Evolutionary conservation across 257 asterid species (phyloP), one percentile per base, ranked within the genome.

Genomic region (Solanum habrochaites): DNA sequence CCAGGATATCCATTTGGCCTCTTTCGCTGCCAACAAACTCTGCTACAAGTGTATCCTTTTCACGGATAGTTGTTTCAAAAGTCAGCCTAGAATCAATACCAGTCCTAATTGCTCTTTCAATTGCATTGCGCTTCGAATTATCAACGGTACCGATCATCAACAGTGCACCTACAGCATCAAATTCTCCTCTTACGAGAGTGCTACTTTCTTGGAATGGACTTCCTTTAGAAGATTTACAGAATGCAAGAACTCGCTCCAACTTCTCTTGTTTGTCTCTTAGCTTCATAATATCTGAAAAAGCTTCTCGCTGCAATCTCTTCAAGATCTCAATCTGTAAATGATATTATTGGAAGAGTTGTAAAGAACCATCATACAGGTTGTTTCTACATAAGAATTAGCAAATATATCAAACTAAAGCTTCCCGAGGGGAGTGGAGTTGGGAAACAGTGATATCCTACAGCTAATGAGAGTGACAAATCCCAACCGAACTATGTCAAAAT

Each of bases 291-390:
- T 97, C 99, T 6, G 98, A 93, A 88, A 95, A 97, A 4, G 98
- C 95, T 88, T 97, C 99, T 69, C 97, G 93, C 84, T 95, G 99
- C 93, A 97, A 89, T 89, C 98, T 93, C 95, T 97, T 97, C 92
- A 97, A 90, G 89, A 95, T 97, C 85, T 95, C 98, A 90, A 95
- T 94, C 99, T 97, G 99, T 84, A 94, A 92, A 92, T 89, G 89
- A 93, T 84, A 93, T 88, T 93, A 94, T 91, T 93, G 82, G 86
- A 94, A 93, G 87, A 92, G 93, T 89, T 90, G 94, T 93, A 93
- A 93, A 82, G 93, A 91, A 85, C 95, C 91, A 85, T 91, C 91
- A 90, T 88, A 90, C 89, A 93, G 90, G 89, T 83, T 89, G 93
- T 85, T 89, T 89, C 91, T 91, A 89, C 91, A 94, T 87, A 93